Conservation (phyloP, 2,329 filamentous ascomycete genomes). For the Tricladium varicosporioides region DNA sequence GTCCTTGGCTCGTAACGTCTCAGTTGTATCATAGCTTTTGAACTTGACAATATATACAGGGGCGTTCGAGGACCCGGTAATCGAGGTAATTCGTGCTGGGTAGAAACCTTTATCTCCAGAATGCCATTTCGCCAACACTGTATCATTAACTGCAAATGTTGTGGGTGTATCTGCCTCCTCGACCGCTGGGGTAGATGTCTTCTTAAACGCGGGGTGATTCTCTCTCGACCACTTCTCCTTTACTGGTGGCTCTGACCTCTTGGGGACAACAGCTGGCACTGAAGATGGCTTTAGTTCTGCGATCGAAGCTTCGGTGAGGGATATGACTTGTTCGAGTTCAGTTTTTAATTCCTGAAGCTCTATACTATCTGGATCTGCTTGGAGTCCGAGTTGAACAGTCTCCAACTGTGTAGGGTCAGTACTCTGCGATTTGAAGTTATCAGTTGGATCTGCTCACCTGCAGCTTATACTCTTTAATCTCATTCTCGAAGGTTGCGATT, state of each 20-base stretch:
- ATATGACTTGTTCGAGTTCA: conserved; percentile 81
- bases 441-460: conserved; percentile 43
- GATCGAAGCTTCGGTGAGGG: conserved; percentile 75
- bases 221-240: conserved; percentile 77
- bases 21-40: conserved; percentile 83
- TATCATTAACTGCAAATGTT: conserved; percentile 83
- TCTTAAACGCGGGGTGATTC: conserved; percentile 76
- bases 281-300: conserved; percentile 68
- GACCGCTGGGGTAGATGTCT: conserved; percentile 44
- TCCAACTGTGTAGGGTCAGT: conserved; percentile 58
- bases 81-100: conserved; percentile 86
- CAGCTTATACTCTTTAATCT: conserved; percentile 58
- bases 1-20: conserved; percentile 78
- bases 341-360: conserved; percentile 75
- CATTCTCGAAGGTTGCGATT: conserved; percentile 36
- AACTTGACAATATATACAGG: conserved; percentile 95
- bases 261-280: conserved; percentile 38
- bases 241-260: conserved; percentile 48
- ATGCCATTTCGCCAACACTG: conserved; percentile 84
- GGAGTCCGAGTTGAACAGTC: conserved; percentile 71
- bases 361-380: conserved; percentile 75
- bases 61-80: conserved; percentile 86
- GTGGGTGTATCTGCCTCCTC: conserved; percentile 51
- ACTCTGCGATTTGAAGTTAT: not conserved
- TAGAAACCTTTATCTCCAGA: conserved; percentile 90